These are phyloP conservation scores for Claviceps sp. DNA, from an alignment of 2,329 filamentous ascomycete genomes.

Conservation along the genomic window DNA sequence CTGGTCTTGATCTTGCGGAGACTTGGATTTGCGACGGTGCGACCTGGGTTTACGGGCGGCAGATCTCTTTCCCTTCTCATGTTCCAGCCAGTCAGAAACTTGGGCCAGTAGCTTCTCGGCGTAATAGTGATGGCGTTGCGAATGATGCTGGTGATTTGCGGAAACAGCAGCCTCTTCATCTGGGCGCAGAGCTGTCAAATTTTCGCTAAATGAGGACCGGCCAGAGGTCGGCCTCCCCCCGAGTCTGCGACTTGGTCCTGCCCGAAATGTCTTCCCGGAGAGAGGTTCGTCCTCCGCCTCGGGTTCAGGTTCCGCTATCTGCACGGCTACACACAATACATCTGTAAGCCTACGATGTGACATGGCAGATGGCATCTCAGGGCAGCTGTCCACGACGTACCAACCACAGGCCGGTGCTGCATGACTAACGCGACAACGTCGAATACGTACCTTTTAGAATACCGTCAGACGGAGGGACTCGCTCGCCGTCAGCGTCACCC, in stretches of 20 bases:
- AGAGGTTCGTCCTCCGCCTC: slow-evolving; percentile 22
- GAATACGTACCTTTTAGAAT: slow-evolving; percentile 27
- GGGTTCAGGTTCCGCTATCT: slow-evolving; percentile 40
- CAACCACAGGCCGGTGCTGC: background rate
- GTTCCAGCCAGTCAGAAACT: slow-evolving; percentile 71
- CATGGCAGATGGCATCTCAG: background rate
- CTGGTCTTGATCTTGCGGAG: slow-evolving; percentile 17
- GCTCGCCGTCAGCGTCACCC: slow-evolving; percentile 27
- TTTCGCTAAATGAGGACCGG: slow-evolving; percentile 29
- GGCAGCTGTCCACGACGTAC: background rate
- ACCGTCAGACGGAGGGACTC: slow-evolving; percentile 21
- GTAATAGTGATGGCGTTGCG: slow-evolving; percentile 24
- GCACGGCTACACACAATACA: slow-evolving; percentile 28
- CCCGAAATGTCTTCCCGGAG: slow-evolving; percentile 19
- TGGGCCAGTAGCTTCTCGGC: slow-evolving; percentile 54
- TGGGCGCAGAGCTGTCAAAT: slow-evolving; percentile 14
- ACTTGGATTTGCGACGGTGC: slow-evolving; percentile 29
- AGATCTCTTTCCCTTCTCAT: slow-evolving; percentile 57
- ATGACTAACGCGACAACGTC: background rate
- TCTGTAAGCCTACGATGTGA: slow-evolving; percentile 12
- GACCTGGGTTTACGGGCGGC: slow-evolving; percentile 22
- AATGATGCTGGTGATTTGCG: slow-evolving; percentile 14
- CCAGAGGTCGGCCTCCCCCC: slow-evolving; percentile 27
- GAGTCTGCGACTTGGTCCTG: slow-evolving; percentile 20
- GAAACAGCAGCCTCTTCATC: slow-evolving; percentile 15